phyloP scores from a whole-genome alignment of 192 early-diverging fungal species.

The Podila horticola region DNA sequence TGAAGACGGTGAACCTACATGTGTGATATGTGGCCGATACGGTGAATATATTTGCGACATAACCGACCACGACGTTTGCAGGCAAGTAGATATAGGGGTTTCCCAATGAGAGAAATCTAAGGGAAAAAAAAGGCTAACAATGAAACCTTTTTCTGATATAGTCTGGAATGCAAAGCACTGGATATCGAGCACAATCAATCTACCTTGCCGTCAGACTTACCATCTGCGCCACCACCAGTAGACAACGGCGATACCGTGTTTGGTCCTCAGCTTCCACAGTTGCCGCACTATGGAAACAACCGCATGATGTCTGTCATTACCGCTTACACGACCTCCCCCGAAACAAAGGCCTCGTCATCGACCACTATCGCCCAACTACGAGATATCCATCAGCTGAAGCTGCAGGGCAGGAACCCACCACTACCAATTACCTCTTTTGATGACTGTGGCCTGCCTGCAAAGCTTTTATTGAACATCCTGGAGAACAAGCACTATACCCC shows the following conservation, averaged over 20 bases:
- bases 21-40: slow-evolving; percentile 56
- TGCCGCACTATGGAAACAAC: slow-evolving; percentile 10
- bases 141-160: neutral
- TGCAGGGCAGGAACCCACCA: slow-evolving; percentile 55
- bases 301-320: slow-evolving; percentile 50
- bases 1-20: slow-evolving; percentile 40
- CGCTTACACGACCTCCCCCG: slow-evolving; percentile 41
- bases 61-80: slow-evolving; percentile 56
- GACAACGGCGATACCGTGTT: neutral
- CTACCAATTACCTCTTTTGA: slow-evolving; percentile 55
- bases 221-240: neutral
- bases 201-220: neutral
- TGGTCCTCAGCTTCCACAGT: slow-evolving; percentile 1
- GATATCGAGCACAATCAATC: neutral
- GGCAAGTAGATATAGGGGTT: slow-evolving; percentile 15
- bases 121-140: neutral
- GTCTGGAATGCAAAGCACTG: neutral
- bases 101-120: slow-evolving; percentile 15
- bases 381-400: slow-evolving; percentile 32
- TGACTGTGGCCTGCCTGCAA: slow-evolving; percentile 53
- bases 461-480: slow-evolving; percentile 49
- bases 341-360: slow-evolving; percentile 7
- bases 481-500: slow-evolving; percentile 39
- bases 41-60: slow-evolving; percentile 57
- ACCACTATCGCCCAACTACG: slow-evolving; percentile 7